A percentile compares a stretch with the other conserved stretches of the same genome.
Evolutionary conservation across 495 filamentous ascomycete species (phyloP).

Genomic region (Podospora comata): DNA sequence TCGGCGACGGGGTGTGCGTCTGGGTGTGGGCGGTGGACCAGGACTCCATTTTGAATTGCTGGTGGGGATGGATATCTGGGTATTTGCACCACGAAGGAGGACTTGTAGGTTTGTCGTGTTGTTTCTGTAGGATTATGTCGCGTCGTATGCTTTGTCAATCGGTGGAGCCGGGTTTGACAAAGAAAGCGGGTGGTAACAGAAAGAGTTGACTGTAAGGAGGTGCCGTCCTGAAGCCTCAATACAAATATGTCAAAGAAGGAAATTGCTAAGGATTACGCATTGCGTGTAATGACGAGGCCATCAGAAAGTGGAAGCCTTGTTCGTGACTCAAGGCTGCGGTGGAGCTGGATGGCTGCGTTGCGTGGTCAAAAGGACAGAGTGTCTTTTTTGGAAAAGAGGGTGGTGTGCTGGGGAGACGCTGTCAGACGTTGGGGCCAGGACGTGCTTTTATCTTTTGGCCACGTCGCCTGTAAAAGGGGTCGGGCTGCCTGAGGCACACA

Average conservation of each 20-base stretch:
- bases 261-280: slow-evolving; percentile 26
- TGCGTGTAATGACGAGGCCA: slow-evolving; percentile 27
- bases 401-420: slow-evolving; percentile 15
- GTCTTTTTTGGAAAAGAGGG: slow-evolving; percentile 19
- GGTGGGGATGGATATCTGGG: slow-evolving; percentile 37
- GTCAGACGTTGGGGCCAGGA: slow-evolving; percentile 22
- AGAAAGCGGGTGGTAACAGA: slow-evolving; percentile 9
- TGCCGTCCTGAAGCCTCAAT: slow-evolving; percentile 44
- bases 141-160: slow-evolving; percentile 3
- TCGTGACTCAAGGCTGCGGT: slow-evolving; percentile 11
- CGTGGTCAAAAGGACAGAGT: slow-evolving; percentile 32
- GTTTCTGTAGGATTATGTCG: slow-evolving; percentile 5
- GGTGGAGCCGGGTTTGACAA: slow-evolving; percentile 6
- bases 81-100: slow-evolving; percentile 32
- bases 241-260: slow-evolving; percentile 35
- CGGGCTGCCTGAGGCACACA: slow-evolving; percentile 30
- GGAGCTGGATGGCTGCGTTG: slow-evolving; percentile 25
- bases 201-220: slow-evolving; percentile 34
- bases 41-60: slow-evolving; percentile 34
- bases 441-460: slow-evolving; percentile 37
- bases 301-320: slow-evolving; percentile 24
- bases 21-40: slow-evolving; percentile 30
- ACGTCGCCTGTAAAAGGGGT: slow-evolving; percentile 28
- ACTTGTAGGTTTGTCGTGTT: slow-evolving; percentile 29
- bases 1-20: slow-evolving; percentile 40